Percentiles rank a stretch among this genome's conserved stretches.
Conservation (phyloP, 345 rosid genomes). For the Aquilaria yunnanensis region DNA sequence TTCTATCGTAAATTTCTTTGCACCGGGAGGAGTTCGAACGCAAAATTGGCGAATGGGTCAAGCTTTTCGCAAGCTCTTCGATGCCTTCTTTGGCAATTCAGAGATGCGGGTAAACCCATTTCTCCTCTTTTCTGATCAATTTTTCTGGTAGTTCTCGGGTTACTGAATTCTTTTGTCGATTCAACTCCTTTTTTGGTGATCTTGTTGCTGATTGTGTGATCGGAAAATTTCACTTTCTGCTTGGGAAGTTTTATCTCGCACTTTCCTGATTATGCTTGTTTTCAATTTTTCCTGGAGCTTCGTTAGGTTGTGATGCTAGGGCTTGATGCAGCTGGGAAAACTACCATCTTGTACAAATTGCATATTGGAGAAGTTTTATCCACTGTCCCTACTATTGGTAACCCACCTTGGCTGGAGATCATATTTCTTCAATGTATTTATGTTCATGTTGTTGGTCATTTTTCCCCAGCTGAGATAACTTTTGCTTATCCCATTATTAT, state of each 20-base stretch:
- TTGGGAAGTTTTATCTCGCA: neutral
- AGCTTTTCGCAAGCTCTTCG: constrained; percentile 86
- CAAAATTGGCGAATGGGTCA: constrained; percentile 51
- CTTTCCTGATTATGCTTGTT: constrained; percentile 3
- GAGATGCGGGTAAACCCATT: constrained; percentile 73
- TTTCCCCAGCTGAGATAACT: too few relatives aligned
- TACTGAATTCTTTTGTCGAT: neutral
- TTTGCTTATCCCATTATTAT: too few relatives aligned
- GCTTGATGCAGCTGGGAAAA: constrained; percentile 95
- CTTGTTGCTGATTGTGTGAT: neutral
- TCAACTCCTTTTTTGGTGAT: neutral
- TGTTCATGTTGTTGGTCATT: too few relatives aligned
- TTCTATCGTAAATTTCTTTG: too few relatives aligned
- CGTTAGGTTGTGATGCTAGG: constrained; percentile 96
- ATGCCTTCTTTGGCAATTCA: constrained; percentile 75
- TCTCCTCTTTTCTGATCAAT: constrained; percentile 3
- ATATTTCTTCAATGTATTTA: too few relatives aligned
- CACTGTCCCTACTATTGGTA: constrained; percentile 96
- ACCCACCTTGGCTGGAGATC: constrained; percentile 1
- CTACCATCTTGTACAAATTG: constrained; percentile 91
- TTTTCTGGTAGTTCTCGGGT: neutral
- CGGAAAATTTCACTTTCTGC: neutral
- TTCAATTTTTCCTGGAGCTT: constrained; percentile 20
- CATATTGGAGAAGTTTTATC: constrained; percentile 98
- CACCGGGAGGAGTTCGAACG: too few relatives aligned